Conservation (phyloP, 805 yeast species). For the Candida tammaniensis region DNA sequence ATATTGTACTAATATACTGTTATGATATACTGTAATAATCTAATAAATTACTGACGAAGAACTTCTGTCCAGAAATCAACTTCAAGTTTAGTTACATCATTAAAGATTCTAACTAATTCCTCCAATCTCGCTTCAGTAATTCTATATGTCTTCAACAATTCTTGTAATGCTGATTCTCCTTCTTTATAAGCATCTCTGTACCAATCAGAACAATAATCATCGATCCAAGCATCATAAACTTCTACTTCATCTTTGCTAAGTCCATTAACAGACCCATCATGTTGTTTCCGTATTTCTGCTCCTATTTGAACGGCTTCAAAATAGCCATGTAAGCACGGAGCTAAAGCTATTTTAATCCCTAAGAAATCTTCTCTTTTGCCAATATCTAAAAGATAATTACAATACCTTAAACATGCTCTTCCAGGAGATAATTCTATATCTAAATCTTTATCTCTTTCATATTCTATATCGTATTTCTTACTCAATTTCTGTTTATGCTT, state of each 20-base stretch:
- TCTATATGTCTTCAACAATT: constrained; percentile 28
- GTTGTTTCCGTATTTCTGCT: constrained; percentile 2
- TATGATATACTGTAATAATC: too few species aligned
- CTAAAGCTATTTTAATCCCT: constrained; percentile 62
- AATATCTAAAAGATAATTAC: constrained; percentile 54
- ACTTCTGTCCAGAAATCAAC: constrained; percentile 66
- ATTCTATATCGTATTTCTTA: constrained; percentile 37
- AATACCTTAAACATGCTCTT: constrained; percentile 57
- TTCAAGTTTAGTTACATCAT: constrained; percentile 59
- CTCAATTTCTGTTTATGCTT: constrained; percentile 52
- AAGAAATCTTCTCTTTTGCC: constrained; percentile 57
- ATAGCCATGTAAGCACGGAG: constrained; percentile 78
- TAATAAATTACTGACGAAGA: too few species aligned
- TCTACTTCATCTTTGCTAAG: constrained; percentile 21
- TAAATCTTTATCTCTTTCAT: constrained; percentile 31
- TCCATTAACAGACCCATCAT: constrained; percentile 5
- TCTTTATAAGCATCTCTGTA: constrained; percentile 49
- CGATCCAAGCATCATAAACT: constrained; percentile 53
- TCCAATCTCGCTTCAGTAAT: constrained; percentile 46
- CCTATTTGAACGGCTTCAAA: constrained; percentile 51
- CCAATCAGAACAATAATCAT: constrained; percentile 59
- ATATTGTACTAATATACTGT: too few species aligned
- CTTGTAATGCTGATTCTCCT: constrained; percentile 51
- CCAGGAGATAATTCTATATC: constrained; percentile 49
- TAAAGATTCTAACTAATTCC: constrained; percentile 55